Percentiles rank a stretch among this genome's conserved stretches.
phyloP scores from a whole-genome alignment of 108 stramenopile species.

The Thalassiosira profunda region DNA sequence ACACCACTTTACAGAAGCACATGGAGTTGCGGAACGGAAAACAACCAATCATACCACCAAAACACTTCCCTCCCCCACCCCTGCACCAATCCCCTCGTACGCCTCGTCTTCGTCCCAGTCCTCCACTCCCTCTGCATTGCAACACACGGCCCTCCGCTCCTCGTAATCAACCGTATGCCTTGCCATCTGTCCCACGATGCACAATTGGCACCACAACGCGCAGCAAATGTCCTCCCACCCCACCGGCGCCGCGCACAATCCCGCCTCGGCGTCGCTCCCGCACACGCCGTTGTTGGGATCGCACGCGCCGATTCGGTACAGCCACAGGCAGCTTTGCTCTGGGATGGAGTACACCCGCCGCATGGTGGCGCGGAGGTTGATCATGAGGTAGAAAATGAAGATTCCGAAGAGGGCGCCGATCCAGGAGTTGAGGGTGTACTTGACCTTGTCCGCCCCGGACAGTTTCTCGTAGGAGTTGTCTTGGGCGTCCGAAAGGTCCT shows the following conservation, averaged over 20 bases:
- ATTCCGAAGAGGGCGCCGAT: constrained; percentile 7
- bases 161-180: constrained; percentile 89
- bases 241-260: constrained; percentile 3
- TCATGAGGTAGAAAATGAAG: constrained; percentile 25
- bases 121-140: constrained; percentile 62
- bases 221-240: constrained; percentile 86
- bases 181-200: constrained; percentile 74
- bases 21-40: no score
- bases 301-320: constrained; percentile 18
- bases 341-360: constrained; percentile 48
- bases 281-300: constrained; percentile 21
- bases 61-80: constrained; percentile 26
- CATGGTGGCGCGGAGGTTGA: constrained; percentile 32
- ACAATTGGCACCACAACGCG: constrained; percentile 70
- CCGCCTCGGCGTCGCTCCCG: constrained; percentile 6
- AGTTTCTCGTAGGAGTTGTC: background rate
- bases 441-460: constrained; percentile 9
- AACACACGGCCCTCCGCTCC: constrained; percentile 65
- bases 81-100: constrained; percentile 23
- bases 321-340: constrained; percentile 35
- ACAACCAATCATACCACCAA: constrained; percentile 36
- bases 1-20: no score
- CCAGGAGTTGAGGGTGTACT: constrained; percentile 19
- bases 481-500: background rate
- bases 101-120: constrained; percentile 50